A percentile compares a stretch with the other conserved stretches of the same genome.
These are phyloP conservation scores for Sphagnum contortum DNA, from an alignment of 225 moss, liverwort and hornwort genomes.

Conservation along the genomic window DNA sequence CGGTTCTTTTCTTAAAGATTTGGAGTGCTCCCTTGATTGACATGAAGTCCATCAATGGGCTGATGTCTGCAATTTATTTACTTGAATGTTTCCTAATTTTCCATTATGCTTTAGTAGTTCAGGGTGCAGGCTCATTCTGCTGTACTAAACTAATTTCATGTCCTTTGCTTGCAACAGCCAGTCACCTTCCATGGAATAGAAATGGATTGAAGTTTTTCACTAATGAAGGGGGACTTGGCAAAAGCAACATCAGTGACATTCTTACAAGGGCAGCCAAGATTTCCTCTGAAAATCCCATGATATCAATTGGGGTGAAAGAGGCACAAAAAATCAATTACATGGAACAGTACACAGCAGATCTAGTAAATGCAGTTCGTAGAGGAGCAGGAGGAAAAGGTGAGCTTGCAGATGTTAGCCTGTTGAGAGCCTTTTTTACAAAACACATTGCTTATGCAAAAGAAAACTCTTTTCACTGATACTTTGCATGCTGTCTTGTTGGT, in stretches of 20 bases:
- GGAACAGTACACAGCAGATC: slow-evolving; percentile 84
- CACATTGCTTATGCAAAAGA: too few species aligned
- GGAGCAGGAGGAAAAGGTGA: slow-evolving; percentile 77
- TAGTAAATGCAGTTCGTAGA: slow-evolving; percentile 82
- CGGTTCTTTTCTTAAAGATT: too few species aligned
- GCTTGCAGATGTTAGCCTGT: slow-evolving; percentile 2
- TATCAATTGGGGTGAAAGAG: slow-evolving; percentile 23
- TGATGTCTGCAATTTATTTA: too few species aligned
- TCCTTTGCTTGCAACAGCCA: slow-evolving; percentile 39
- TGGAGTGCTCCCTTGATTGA: too few species aligned
- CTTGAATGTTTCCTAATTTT: too few species aligned
- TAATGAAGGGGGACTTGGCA: slow-evolving; percentile 75
- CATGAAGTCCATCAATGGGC: too few species aligned
- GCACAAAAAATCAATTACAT: slow-evolving; percentile 67
- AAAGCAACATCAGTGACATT: slow-evolving; percentile 76
- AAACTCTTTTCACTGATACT: too few species aligned
- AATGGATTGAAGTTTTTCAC: slow-evolving; percentile 98
- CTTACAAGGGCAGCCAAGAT: slow-evolving; percentile 70
- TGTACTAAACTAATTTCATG: background rate
- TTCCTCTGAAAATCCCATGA: too few species aligned
- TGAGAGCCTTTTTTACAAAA: too few species aligned
- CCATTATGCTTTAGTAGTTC: too few species aligned
- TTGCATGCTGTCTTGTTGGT: too few species aligned
- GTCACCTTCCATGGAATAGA: slow-evolving; percentile 91
- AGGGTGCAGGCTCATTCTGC: too few species aligned